Percentiles rank a stretch among this genome's conserved stretches.
phyloP scores from a whole-genome alignment of 257 asterid species.

The Schizonepeta tenuifolia region DNA sequence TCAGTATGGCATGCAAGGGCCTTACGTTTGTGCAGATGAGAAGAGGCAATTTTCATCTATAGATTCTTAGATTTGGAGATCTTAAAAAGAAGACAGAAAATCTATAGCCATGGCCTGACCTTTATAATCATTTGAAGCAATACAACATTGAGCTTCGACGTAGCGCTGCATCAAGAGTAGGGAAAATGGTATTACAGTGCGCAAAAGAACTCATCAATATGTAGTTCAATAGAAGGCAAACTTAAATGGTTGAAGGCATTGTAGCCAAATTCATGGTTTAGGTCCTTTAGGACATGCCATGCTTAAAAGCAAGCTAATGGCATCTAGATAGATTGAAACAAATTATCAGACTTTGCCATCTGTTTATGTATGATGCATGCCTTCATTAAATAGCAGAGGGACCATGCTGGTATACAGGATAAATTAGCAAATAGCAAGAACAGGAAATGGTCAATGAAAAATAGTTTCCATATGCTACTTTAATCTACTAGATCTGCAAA shows the following conservation, averaged over 20 bases:
- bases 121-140: slow-evolving; percentile 93
- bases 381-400: not conserved
- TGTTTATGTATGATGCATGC: slow-evolving; percentile 1
- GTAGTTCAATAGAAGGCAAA: slow-evolving; percentile 27
- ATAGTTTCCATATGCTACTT: not conserved
- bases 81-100: slow-evolving; percentile 27
- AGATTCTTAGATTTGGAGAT: slow-evolving; percentile 23
- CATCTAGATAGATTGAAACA: slow-evolving; percentile 14
- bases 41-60: slow-evolving; percentile 4
- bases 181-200: slow-evolving; percentile 32
- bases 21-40: slow-evolving; percentile 19
- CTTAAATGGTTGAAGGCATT: slow-evolving; percentile 11
- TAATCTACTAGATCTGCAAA: no score
- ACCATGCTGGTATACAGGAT: not conserved
- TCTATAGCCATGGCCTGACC: slow-evolving; percentile 52
- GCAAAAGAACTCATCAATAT: not conserved
- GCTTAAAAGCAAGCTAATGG: not conserved
- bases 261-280: not conserved
- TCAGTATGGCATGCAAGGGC: slow-evolving; percentile 20
- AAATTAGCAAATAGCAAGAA: not conserved
- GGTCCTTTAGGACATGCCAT: not conserved
- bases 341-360: not conserved
- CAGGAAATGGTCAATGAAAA: slow-evolving; percentile 6
- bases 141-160: slow-evolving; percentile 93
- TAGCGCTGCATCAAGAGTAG: slow-evolving; percentile 66